A percentile compares a stretch with the other conserved stretches of the same genome.
phyloP scores from a whole-genome alignment of 352 stramenopile species.

The Phytophthora crassamura region DNA sequence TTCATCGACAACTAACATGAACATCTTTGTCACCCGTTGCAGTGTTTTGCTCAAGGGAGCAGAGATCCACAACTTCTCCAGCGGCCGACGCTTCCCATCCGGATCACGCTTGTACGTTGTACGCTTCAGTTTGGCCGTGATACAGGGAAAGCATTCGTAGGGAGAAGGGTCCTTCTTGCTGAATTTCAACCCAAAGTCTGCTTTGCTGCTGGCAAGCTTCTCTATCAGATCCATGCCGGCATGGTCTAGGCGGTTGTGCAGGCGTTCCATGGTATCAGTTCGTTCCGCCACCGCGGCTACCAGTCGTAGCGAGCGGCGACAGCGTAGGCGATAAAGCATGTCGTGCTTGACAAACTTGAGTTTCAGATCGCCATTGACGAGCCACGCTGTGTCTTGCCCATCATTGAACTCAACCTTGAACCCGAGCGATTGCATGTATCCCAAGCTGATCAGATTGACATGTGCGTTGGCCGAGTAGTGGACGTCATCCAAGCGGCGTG shows the following conservation, averaged over 20 bases:
- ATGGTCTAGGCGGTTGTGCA: constrained; percentile 19
- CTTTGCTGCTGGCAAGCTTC: background rate
- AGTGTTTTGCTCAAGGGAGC: constrained; percentile 5
- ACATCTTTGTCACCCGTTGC: constrained; percentile 10
- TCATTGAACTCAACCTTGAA: constrained; percentile 15
- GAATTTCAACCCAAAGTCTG: constrained; percentile 24
- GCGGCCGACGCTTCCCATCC: background rate
- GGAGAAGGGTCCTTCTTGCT: constrained; percentile 4
- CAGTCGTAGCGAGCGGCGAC: background rate
- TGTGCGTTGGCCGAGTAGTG: constrained; percentile 17
- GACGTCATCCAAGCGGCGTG: constrained; percentile 19
- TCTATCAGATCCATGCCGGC: constrained; percentile 17
- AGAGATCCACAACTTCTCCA: constrained; percentile 13
- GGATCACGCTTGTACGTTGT: constrained; percentile 6
- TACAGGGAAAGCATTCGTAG: constrained; percentile 15
- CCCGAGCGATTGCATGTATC: constrained; percentile 14
- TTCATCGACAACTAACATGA: constrained; percentile 28
- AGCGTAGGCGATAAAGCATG: constrained; percentile 21
- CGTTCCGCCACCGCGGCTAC: constrained; percentile 2
- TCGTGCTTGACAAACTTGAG: constrained; percentile 16
- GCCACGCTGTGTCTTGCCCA: constrained; percentile 8
- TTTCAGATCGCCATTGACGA: constrained; percentile 2
- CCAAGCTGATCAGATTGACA: constrained; percentile 12
- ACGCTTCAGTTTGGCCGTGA: constrained; percentile 2
- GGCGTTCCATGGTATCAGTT: constrained; percentile 14